Evolutionary conservation across 352 stramenopile species (phyloP).

Genomic region (Hyaloperonospora brassicae): DNA sequence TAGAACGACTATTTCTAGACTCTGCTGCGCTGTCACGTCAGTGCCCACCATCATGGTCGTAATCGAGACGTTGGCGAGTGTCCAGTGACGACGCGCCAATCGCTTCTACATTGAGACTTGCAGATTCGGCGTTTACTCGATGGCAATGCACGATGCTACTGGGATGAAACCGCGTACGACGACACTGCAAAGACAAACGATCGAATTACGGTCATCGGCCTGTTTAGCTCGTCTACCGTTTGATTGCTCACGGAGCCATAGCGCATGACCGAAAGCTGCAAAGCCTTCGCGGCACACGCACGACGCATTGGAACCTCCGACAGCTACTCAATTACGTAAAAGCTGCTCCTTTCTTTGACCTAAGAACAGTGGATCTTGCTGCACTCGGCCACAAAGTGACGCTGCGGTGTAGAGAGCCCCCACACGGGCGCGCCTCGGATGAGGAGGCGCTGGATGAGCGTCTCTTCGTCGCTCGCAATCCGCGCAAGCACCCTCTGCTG

Average conservation of each 20-base stretch:
- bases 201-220: conserved; percentile 19
- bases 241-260: neutral
- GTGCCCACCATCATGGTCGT: too few relatives aligned
- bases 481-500: conserved; percentile 33
- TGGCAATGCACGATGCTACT: conserved; percentile 25
- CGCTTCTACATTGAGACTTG: too few relatives aligned
- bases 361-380: conserved; percentile 13
- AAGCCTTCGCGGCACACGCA: too few relatives aligned
- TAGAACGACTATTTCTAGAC: too few relatives aligned
- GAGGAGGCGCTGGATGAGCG: conserved; percentile 55
- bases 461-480: conserved; percentile 35
- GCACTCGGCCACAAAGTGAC: conserved; percentile 64
- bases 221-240: conserved; percentile 23
- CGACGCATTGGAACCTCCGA: too few relatives aligned
- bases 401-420: conserved; percentile 64
- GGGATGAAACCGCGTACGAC: conserved; percentile 2
- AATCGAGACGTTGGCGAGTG: too few relatives aligned
- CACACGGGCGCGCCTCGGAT: conserved; percentile 67
- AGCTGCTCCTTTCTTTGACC: too few relatives aligned
- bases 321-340: too few relatives aligned
- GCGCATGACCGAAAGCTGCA: too few relatives aligned
- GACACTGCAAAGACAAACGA: conserved; percentile 9
- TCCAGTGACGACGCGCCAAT: too few relatives aligned
- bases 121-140: conserved; percentile 7
- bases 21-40: too few relatives aligned